Percentiles rank a stretch among this genome's conserved stretches.
These are phyloP conservation scores for Hypomontagnella monticulosa DNA, from an alignment of 495 filamentous ascomycete species.

Conservation along the genomic window DNA sequence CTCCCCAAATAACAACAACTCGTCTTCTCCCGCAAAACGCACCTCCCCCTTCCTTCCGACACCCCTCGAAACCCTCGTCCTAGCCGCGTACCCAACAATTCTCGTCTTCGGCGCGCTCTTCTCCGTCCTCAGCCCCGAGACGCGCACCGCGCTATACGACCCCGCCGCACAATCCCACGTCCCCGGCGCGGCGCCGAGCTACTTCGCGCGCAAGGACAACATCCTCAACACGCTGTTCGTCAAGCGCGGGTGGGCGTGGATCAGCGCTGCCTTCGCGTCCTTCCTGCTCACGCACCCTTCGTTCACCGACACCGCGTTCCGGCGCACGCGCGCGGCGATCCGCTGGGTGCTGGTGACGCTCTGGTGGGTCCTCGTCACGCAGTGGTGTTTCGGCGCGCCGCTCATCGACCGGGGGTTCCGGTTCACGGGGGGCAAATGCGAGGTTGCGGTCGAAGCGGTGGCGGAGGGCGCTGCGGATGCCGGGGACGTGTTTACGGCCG, in stretches of 20 bases:
- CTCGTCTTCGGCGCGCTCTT: slow-evolving; percentile 83
- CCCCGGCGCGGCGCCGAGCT: slow-evolving; percentile 71
- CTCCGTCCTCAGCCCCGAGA: slow-evolving; percentile 76
- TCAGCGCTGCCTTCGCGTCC: slow-evolving; percentile 71
- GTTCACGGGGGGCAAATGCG: slow-evolving; percentile 83
- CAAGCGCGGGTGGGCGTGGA: slow-evolving; percentile 95
- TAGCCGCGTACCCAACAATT: slow-evolving; percentile 76
- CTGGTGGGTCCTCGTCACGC: slow-evolving; percentile 84
- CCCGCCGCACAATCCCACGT: slow-evolving; percentile 63
- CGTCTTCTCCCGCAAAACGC: slow-evolving; percentile 31
- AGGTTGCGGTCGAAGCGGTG: slow-evolving; percentile 52
- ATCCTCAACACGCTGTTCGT: slow-evolving; percentile 91
- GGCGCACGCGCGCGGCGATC: slow-evolving; percentile 59
- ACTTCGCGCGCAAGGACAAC: slow-evolving; percentile 93
- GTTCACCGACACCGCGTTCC: slow-evolving; percentile 47
- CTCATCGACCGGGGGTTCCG: slow-evolving; percentile 87
- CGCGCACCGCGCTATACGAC: slow-evolving; percentile 67
- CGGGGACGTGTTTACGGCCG: slow-evolving; percentile 69
- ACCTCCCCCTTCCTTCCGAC: slow-evolving; percentile 67
- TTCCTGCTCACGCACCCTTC: slow-evolving; percentile 70
- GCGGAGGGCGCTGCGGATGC: slow-evolving; percentile 44
- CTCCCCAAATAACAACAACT: neutral
- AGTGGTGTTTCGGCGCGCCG: slow-evolving; percentile 94
- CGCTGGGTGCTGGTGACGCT: slow-evolving; percentile 76
- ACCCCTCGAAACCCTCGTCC: slow-evolving; percentile 66